These are phyloP conservation scores for Fusarium mundagurra DNA, from an alignment of 2,329 filamentous ascomycete species.

Conservation along the genomic window DNA sequence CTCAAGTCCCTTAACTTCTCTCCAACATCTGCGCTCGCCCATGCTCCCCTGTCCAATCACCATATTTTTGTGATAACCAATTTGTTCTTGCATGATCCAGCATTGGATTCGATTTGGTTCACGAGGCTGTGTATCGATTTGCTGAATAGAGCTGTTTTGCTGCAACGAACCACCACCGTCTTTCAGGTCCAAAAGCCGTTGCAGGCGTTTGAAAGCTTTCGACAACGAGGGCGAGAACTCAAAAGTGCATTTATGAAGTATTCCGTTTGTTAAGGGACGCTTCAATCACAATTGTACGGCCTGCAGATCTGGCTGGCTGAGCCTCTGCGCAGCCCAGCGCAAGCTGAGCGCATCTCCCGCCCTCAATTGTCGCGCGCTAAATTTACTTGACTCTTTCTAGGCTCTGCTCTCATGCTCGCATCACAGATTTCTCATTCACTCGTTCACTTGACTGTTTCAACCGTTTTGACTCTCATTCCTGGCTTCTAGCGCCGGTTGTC, in stretches of 20 bases:
- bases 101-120: neutral
- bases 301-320: neutral
- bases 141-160: neutral
- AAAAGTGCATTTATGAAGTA: neutral
- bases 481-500: conserved; percentile 4
- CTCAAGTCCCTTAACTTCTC: neutral
- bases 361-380: neutral
- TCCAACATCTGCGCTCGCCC: neutral
- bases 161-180: neutral
- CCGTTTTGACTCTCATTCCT: neutral
- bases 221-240: neutral
- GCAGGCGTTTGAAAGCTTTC: neutral
- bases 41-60: conserved; percentile 13
- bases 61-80: conserved; percentile 17
- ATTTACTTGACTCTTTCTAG: neutral
- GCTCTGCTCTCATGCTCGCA: neutral
- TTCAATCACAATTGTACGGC: neutral
- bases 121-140: conserved; percentile 1
- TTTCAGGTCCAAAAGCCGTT: neutral
- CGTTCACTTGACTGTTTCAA: neutral
- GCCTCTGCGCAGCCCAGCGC: neutral
- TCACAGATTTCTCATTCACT: neutral
- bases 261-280: neutral
- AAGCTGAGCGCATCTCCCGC: neutral
- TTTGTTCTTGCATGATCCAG: conserved; percentile 2